These are phyloP conservation scores for Zostera marina DNA, from an alignment of 116 monocot genomes.

Conservation along the genomic window DNA sequence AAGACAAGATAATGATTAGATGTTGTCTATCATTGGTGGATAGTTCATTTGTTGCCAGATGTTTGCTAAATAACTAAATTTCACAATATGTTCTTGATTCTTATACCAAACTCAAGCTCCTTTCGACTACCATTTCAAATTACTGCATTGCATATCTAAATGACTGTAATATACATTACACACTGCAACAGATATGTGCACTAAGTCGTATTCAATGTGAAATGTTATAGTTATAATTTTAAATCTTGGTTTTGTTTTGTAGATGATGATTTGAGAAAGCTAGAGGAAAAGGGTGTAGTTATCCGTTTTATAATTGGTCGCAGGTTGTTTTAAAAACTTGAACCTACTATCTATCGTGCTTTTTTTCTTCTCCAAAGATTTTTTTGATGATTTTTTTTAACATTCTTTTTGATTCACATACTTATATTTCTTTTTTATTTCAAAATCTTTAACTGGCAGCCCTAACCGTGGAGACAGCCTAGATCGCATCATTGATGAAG, in stretches of 20 bases:
- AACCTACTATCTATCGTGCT: background rate
- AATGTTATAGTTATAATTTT: background rate
- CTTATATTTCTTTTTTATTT: background rate
- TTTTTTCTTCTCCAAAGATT: slow-evolving; percentile 4
- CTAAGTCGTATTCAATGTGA: too few species aligned
- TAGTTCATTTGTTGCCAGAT: too few species aligned
- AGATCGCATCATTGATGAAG: slow-evolving; percentile 81
- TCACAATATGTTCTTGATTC: too few species aligned
- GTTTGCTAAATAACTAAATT: too few species aligned
- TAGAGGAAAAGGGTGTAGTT: slow-evolving; percentile 74
- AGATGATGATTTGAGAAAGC: slow-evolving; percentile 86
- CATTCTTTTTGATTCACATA: background rate
- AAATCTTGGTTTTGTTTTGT: slow-evolving; percentile 2
- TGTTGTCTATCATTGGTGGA: too few species aligned
- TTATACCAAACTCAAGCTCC: too few species aligned
- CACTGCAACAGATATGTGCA: too few species aligned
- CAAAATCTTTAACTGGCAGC: slow-evolving; percentile 31
- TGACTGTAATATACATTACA: too few species aligned
- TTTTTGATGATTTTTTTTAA: background rate
- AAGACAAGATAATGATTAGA: too few species aligned
- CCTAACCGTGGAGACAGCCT: slow-evolving; percentile 95
- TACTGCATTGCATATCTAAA: too few species aligned
- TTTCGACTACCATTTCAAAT: too few species aligned
- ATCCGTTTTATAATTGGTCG: slow-evolving; percentile 98
- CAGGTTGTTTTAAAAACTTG: slow-evolving; percentile 32